These are phyloP conservation scores for Sclerospora graminicola DNA, from an alignment of 352 stramenopile species.

Conservation along the genomic window DNA sequence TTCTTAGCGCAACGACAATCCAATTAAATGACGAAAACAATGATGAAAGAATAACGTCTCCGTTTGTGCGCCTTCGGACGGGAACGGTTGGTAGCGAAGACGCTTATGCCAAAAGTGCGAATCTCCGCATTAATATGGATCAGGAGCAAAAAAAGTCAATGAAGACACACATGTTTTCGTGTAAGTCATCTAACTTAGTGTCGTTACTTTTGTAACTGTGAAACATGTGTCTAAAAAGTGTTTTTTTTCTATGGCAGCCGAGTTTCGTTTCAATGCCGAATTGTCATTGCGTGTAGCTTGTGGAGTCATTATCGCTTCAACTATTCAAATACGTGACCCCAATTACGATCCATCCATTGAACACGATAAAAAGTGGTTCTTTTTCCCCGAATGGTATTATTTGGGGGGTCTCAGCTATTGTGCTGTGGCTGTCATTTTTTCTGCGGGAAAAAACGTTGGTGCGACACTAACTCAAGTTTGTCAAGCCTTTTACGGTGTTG, in stretches of 20 bases:
- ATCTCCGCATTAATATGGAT: slow-evolving; percentile 57
- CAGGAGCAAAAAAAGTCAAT: slow-evolving; percentile 46
- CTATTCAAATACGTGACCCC: slow-evolving; percentile 50
- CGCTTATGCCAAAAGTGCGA: slow-evolving; percentile 48
- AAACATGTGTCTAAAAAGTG: not conserved
- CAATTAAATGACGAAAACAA: slow-evolving; percentile 21
- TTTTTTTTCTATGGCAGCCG: slow-evolving; percentile 19
- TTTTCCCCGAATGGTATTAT: slow-evolving; percentile 59
- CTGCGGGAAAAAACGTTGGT: slow-evolving; percentile 58
- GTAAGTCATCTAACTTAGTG: slow-evolving; percentile 28
- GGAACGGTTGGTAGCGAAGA: slow-evolving; percentile 50
- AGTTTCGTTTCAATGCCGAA: slow-evolving; percentile 60
- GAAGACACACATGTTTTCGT: slow-evolving; percentile 36
- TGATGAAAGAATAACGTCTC: slow-evolving; percentile 20
- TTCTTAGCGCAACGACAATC: slow-evolving; percentile 17
- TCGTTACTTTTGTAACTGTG: not conserved
- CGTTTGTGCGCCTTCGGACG: slow-evolving; percentile 25
- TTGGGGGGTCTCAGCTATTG: slow-evolving; percentile 60
- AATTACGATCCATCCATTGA: slow-evolving; percentile 30
- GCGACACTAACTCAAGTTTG: slow-evolving; percentile 49
- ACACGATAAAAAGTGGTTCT: slow-evolving; percentile 54
- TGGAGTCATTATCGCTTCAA: slow-evolving; percentile 56
- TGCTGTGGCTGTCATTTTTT: slow-evolving; percentile 66
- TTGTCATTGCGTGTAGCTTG: slow-evolving; percentile 55
- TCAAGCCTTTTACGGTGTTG: too few relatives aligned